phyloP scores from a whole-genome alignment of 73 alveolate genomes.

The Paramecium primaurelia region DNA sequence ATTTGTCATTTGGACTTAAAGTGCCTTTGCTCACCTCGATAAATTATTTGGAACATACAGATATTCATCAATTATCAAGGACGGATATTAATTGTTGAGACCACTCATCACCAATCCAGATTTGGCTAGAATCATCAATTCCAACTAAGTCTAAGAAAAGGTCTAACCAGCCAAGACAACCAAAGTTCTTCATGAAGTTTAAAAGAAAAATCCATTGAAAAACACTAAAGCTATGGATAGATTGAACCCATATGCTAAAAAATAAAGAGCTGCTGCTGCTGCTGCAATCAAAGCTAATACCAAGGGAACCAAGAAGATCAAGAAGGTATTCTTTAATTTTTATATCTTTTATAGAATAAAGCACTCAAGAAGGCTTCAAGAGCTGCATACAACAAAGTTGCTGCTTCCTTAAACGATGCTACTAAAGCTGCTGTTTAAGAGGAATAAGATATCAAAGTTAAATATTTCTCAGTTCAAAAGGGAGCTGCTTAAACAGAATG shows the following conservation, averaged over 20 bases:
- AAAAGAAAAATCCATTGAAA: slow-evolving; percentile 79
- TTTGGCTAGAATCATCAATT: slow-evolving; percentile 86
- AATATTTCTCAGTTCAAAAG: slow-evolving; percentile 25
- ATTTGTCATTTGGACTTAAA: slow-evolving; percentile 90
- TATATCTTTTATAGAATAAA: background rate
- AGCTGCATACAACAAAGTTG: background rate
- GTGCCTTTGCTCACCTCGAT: slow-evolving; percentile 85
- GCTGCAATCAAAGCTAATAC: background rate
- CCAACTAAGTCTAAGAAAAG: slow-evolving; percentile 75
- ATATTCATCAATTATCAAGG: slow-evolving; percentile 71
- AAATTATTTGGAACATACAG: slow-evolving; percentile 85
- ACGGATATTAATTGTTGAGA: slow-evolving; percentile 90
- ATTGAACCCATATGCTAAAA: slow-evolving; percentile 78
- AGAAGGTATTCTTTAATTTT: background rate
- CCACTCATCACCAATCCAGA: slow-evolving; percentile 84
- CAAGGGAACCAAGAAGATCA: slow-evolving; percentile 12
- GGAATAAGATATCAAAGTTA: slow-evolving; percentile 14
- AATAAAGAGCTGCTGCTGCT: slow-evolving; percentile 43
- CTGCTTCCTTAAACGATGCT: background rate
- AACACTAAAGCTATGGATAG: slow-evolving; percentile 73
- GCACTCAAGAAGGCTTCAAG: slow-evolving; percentile 23
- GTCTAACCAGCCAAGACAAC: slow-evolving; percentile 69
- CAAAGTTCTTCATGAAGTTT: slow-evolving; percentile 59
- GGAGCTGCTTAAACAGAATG: background rate
- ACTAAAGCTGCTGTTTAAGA: background rate